Percentiles rank a stretch among this genome's conserved stretches.
Evolutionary conservation across 1,284 basidiomycete species (phyloP).

Genomic region (Trichosporon asahii): DNA sequence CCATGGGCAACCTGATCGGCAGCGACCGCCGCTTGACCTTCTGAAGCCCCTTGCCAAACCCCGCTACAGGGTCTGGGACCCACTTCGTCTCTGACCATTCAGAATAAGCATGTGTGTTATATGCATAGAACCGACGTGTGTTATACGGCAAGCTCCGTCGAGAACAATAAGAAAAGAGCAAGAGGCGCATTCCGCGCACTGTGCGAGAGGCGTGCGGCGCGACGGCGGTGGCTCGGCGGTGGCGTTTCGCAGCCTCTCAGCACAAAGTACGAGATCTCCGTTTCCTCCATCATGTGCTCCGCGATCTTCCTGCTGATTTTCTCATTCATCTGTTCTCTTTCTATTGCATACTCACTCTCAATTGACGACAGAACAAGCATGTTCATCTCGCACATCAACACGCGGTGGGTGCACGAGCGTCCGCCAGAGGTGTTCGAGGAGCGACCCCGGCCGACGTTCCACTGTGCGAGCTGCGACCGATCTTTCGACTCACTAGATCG

Average conservation of each 20-base stretch:
- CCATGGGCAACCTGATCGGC: constrained; percentile 6
- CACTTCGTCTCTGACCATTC: not conserved
- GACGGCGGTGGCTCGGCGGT: not conserved
- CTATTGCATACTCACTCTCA: not conserved
- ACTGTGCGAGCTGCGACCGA: not conserved
- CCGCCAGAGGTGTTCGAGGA: too few relatives aligned
- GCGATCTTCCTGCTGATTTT: not conserved
- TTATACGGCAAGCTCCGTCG: not conserved
- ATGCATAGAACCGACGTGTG: not conserved
- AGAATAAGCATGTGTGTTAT: not conserved
- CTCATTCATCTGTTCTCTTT: not conserved
- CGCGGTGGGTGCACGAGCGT: not conserved
- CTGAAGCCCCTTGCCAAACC: not conserved
- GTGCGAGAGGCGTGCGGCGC: too few relatives aligned
- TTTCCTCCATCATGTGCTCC: not conserved
- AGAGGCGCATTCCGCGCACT: not conserved
- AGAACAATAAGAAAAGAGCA: not conserved
- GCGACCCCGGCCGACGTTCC: not conserved
- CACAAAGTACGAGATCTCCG: not conserved
- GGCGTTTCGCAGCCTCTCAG: not conserved
- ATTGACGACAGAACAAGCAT: not conserved
- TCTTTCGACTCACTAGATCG: not conserved
- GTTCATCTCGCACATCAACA: not conserved
- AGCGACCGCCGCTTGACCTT: constrained; percentile 11
- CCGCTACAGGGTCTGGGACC: too few relatives aligned